A percentile compares a stretch with the other conserved stretches of the same genome.
These are phyloP conservation scores for Ramalina peruviana DNA, from an alignment of 495 filamentous ascomycete species.

Conservation along the genomic window DNA sequence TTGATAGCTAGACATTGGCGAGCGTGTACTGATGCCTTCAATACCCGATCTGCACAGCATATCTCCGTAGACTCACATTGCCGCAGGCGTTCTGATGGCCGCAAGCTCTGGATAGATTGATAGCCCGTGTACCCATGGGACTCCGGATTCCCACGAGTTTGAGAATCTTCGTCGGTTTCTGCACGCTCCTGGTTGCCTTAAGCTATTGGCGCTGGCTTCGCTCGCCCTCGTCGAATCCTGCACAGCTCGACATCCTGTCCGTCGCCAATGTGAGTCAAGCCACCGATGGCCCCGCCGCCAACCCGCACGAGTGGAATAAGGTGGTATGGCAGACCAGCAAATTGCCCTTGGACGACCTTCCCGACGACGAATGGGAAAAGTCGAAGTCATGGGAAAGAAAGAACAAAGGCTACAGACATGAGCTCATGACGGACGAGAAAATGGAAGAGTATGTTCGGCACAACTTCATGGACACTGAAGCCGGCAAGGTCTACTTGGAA, in stretches of 20 bases:
- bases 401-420: constrained; percentile 19
- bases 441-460: constrained; percentile 20
- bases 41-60: too few species aligned
- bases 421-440: constrained; percentile 23
- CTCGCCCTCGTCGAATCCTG: neutral
- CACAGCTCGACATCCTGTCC: neutral
- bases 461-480: constrained; percentile 23
- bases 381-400: constrained; percentile 19
- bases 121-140: neutral
- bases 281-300: neutral
- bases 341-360: constrained; percentile 2
- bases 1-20: too few species aligned
- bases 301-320: constrained; percentile 1
- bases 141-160: neutral
- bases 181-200: neutral
- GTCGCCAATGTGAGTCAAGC: neutral
- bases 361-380: constrained; percentile 14
- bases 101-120: too few species aligned
- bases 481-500: constrained; percentile 27
- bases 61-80: too few species aligned
- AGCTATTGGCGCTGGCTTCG: constrained; percentile 1
- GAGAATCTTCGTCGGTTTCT: neutral
- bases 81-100: too few species aligned
- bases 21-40: too few species aligned
- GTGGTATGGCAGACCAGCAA: constrained; percentile 12